Conservation (phyloP, 1,139 yeast species). For the Suhomyces coccinellae region DNA sequence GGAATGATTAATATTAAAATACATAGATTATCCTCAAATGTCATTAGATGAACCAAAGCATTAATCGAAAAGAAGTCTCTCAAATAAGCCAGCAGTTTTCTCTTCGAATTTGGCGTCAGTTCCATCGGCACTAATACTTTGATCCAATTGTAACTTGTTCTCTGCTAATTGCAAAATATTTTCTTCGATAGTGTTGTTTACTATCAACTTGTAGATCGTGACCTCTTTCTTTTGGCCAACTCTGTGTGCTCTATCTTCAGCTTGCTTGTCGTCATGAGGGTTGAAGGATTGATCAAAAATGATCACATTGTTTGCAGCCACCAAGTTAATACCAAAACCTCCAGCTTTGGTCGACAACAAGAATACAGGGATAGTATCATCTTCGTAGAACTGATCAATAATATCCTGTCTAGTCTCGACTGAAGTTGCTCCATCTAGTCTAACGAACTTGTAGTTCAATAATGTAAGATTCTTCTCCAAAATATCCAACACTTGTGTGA, state of each 20-base stretch:
- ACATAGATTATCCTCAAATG: too few relatives aligned
- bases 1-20: too few relatives aligned
- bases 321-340: constrained; percentile 94
- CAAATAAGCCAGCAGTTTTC: constrained; percentile 54
- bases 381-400: constrained; percentile 86
- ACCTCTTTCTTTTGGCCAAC: constrained; percentile 95
- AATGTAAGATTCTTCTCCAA: constrained; percentile 73
- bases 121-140: constrained; percentile 57
- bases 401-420: constrained; percentile 92
- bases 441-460: constrained; percentile 67
- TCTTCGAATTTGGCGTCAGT: constrained; percentile 50
- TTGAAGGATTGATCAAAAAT: constrained; percentile 93
- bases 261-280: constrained; percentile 98
- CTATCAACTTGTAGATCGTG: constrained; percentile 72
- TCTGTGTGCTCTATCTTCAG: constrained; percentile 97
- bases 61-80: constrained; percentile 41
- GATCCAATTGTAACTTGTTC: constrained; percentile 85
- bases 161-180: constrained; percentile 84
- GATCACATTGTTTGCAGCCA: constrained; percentile 91
- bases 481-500: constrained; percentile 89
- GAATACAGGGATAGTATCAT: constrained; percentile 79
- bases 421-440: constrained; percentile 91
- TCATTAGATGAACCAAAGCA: too few relatives aligned
- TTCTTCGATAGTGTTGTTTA: constrained; percentile 80
- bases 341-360: constrained; percentile 94